Percentiles rank a stretch among this genome's conserved stretches.
Conservation (phyloP, 805 yeast genomes). For the Lipomyces chichibuensis region DNA sequence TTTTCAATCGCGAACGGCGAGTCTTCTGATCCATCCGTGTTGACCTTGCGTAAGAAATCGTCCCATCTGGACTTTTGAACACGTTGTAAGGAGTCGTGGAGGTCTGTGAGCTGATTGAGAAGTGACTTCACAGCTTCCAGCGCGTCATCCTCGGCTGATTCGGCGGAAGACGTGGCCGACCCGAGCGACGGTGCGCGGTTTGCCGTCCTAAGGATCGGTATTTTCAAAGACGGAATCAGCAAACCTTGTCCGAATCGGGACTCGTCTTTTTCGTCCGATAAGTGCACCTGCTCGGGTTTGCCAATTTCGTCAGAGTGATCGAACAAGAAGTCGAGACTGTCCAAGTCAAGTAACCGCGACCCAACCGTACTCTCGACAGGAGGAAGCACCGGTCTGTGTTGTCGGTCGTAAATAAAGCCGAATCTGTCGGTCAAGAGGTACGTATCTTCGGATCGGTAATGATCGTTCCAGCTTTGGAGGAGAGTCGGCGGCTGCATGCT, state of each 20-base stretch:
- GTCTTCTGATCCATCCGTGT: conserved; percentile 38
- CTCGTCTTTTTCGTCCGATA: conserved; percentile 2
- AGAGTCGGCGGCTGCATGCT: conserved; percentile 45
- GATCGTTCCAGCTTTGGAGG: conserved; percentile 37
- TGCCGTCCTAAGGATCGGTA: background rate
- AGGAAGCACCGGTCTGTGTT: conserved; percentile 31
- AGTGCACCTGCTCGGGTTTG: conserved; percentile 26
- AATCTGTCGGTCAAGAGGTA: conserved; percentile 50
- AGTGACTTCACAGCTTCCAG: conserved; percentile 39
- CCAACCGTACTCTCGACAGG: conserved; percentile 20
- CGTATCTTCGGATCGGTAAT: conserved; percentile 36
- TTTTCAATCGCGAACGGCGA: conserved; percentile 38
- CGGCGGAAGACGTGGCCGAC: background rate
- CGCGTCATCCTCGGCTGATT: conserved; percentile 9
- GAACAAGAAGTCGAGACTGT: conserved; percentile 28
- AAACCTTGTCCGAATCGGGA: background rate
- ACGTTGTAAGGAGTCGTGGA: conserved; percentile 51
- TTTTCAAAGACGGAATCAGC: background rate
- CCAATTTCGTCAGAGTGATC: conserved; percentile 16
- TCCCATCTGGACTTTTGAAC: conserved; percentile 53
- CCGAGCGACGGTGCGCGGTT: background rate
- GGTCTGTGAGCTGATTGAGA: conserved; percentile 48
- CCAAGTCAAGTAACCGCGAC: conserved; percentile 28
- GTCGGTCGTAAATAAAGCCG: conserved; percentile 52
- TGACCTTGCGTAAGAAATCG: conserved; percentile 47